Evolutionary conservation across 2,329 filamentous ascomycete genomes (phyloP).

Genomic region (Colletotrichum nymphaeae): DNA sequence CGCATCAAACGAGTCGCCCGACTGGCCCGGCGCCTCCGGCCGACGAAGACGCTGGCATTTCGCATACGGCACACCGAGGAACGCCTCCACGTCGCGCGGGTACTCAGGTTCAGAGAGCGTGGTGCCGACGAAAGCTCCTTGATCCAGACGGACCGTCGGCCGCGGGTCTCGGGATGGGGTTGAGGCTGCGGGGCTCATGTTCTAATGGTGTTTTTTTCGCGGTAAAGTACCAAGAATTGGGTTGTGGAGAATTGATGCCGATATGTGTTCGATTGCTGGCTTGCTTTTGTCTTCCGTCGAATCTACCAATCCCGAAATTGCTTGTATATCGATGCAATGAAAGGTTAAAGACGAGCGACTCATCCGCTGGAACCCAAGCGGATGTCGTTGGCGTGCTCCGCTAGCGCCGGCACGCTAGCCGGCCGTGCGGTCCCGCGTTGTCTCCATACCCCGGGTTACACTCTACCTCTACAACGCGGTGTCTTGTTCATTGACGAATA

Average conservation of each 20-base stretch:
- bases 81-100: conserved; percentile 58
- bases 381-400: conserved; percentile 28
- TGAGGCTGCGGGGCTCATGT: neutral
- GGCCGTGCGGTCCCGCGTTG: conserved; percentile 16
- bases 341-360: neutral
- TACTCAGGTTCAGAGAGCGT: conserved; percentile 44
- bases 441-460: conserved; percentile 6
- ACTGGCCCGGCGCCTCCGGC: conserved; percentile 48
- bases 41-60: conserved; percentile 57
- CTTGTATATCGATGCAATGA: neutral
- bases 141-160: conserved; percentile 42
- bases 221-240: neutral
- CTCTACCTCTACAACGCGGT: neutral
- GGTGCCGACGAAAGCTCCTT: conserved; percentile 55
- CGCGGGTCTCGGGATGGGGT: neutral
- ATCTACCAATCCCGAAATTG: neutral
- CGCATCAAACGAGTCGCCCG: conserved; percentile 44
- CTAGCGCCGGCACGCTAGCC: conserved; percentile 16
- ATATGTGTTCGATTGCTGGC: too few species aligned
- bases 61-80: conserved; percentile 63
- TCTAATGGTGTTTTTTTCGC: neutral
- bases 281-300: neutral
- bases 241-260: too few species aligned
- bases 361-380: neutral
- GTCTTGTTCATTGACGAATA: neutral